These are phyloP conservation scores for Pachysandra terminalis DNA, from an alignment of 164 flowering plant genomes.

Conservation along the genomic window DNA sequence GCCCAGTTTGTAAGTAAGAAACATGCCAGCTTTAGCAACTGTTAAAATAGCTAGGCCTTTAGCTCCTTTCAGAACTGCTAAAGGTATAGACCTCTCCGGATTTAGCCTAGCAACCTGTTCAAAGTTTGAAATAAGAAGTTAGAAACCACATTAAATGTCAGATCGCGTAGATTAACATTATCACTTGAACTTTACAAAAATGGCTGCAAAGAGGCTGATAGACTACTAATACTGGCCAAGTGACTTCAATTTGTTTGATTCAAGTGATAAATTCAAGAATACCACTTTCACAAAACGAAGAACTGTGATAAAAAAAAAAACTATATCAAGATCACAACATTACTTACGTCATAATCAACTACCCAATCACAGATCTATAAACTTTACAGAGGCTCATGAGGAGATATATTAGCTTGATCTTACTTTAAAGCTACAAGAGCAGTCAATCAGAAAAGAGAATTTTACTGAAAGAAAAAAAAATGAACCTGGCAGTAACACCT, in stretches of 20 bases:
- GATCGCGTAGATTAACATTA: not conserved
- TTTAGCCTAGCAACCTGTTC: constrained; percentile 68
- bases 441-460: not conserved
- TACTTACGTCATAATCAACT: no score
- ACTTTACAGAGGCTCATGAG: not conserved
- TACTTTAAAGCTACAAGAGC: not conserved
- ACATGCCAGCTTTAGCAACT: constrained; percentile 80
- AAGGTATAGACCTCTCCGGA: constrained; percentile 81
- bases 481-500: constrained; percentile 74
- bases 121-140: not conserved
- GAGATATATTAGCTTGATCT: not conserved
- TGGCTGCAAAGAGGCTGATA: not conserved
- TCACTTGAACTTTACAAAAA: not conserved
- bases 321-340: not conserved
- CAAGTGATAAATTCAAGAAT: no score
- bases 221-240: not conserved
- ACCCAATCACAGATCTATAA: not conserved
- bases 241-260: not conserved
- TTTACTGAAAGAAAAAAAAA: not conserved
- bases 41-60: constrained; percentile 86
- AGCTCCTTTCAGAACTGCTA: constrained; percentile 77
- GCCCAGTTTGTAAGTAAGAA: constrained; percentile 85
- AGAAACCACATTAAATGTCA: not conserved
- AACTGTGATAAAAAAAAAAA: not conserved
- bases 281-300: not conserved